phyloP scores from a whole-genome alignment of 2,329 filamentous ascomycete species.

The Cytospora mali region DNA sequence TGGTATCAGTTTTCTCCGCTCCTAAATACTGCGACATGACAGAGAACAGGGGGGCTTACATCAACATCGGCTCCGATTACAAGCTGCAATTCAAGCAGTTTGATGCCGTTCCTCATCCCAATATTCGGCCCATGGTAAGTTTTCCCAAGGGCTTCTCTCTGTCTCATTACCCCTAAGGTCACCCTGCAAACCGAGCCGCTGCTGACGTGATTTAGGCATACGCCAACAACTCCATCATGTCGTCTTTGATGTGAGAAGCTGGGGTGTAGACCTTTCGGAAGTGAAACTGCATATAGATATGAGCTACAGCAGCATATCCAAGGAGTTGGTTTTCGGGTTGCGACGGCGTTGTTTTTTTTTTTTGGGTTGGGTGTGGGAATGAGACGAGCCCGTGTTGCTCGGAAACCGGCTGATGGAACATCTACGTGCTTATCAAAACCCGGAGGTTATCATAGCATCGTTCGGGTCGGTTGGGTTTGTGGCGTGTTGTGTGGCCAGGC shows the following conservation, averaged over 20 bases:
- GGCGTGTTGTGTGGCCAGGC: conserved; percentile 5
- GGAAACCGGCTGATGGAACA: conserved; percentile 6
- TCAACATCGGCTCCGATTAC: conserved; percentile 91
- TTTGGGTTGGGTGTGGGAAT: conserved; percentile 19
- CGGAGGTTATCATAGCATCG: conserved; percentile 9
- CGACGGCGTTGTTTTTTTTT: conserved; percentile 24
- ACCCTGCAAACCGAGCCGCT: background rate
- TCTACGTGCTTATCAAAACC: conserved; percentile 15
- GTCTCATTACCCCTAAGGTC: background rate
- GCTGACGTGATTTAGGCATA: conserved; percentile 64
- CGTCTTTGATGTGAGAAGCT: conserved; percentile 65
- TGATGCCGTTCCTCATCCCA: conserved; percentile 92
- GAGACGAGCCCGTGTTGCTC: background rate
- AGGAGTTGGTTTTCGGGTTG: conserved; percentile 25
- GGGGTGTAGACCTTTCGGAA: conserved; percentile 16
- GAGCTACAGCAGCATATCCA: conserved; percentile 26
- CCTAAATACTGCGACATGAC: conserved; percentile 98
- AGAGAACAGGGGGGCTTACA: conserved; percentile 97
- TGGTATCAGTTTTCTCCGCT: conserved; percentile 83
- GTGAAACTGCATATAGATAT: conserved; percentile 23
- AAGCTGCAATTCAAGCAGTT: conserved; percentile 93
- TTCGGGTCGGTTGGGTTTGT: conserved; percentile 5
- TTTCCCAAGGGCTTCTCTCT: background rate
- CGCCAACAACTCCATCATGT: conserved; percentile 80
- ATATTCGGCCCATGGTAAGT: conserved; percentile 87